Evolutionary conservation across 2,329 filamentous ascomycete genomes (phyloP), one percentile per base, ranked within the genome.

Genomic region (Colletotrichum orchidophilum): DNA sequence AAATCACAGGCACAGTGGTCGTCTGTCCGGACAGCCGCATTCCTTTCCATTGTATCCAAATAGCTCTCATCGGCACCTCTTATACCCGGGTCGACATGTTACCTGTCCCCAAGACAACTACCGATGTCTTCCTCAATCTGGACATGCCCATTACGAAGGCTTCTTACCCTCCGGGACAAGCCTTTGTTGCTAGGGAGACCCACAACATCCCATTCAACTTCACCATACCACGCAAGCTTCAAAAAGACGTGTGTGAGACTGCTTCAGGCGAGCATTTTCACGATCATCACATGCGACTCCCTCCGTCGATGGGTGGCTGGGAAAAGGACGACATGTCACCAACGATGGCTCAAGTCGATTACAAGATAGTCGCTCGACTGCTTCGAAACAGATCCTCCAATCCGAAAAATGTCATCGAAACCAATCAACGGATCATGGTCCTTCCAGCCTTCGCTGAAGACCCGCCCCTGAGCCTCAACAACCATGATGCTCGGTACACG

Each of bases 161-260:
- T 0, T 76, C 80, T 7, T 85, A 89, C 60, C 87, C 88, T 1
- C 77, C 79, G 7, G 80, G 83, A 13, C 80, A 83, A 35, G 74
- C 87, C 29, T 85, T 89, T 66, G 79, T 85, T 75, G 81, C 83
- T 15, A 85, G 83, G 1, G 77, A 78, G 71, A 82, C 81, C n/a
- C 87, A 88, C 77, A 82, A 75, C 11, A 77, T 90, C n/a, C 87
- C 87, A 9, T 88, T 90, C 79, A 78, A 87, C 79, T 90, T 90
- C 74, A 84, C 89, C 65, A 83, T 90, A 18, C 88, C 88, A 24
- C 81, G 82, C 73, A 84, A 88, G 63, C 85, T 90, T 69, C 89
- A 87, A n/a, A 81, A 88, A 55, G 83, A 83, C 70, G 86, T 87
- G 21, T 90, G 88, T 81, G 85, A 81, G 74, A 87, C 89, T 78